A percentile compares a stretch with the other conserved stretches of the same genome.
Evolutionary conservation across 306 rosid genomes (phyloP).

Genomic region (Dryas drummondii): DNA sequence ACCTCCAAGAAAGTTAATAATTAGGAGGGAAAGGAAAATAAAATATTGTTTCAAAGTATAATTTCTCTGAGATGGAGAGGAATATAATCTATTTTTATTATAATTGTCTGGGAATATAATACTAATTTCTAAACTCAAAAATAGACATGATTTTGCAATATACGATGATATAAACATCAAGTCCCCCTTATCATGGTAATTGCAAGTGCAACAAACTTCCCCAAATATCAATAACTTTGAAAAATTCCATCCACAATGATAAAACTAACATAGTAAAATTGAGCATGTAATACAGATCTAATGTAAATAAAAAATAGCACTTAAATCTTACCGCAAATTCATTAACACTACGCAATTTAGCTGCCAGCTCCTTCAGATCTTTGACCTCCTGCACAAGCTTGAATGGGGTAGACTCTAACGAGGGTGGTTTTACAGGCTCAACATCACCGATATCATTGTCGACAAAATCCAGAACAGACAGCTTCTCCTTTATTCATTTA

Average conservation of each 20-base stretch:
- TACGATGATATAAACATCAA: too few relatives aligned
- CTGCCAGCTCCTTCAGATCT: conserved; percentile 74
- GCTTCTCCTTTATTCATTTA: conserved; percentile 49
- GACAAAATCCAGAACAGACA: conserved; percentile 65
- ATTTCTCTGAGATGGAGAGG: too few relatives aligned
- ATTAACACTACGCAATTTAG: conserved; percentile 62
- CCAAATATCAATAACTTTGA: not conserved
- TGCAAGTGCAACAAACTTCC: not conserved
- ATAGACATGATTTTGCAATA: not conserved
- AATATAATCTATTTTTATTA: too few relatives aligned
- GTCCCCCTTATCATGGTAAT: not conserved
- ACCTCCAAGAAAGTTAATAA: too few relatives aligned
- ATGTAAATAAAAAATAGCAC: not conserved
- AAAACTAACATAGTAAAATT: not conserved
- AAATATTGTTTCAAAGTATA: too few relatives aligned
- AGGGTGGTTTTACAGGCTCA: conserved; percentile 56
- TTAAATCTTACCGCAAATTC: conserved; percentile 78
- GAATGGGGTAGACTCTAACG: conserved; percentile 64
- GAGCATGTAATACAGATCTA: not conserved
- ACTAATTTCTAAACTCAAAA: not conserved
- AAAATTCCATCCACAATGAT: not conserved
- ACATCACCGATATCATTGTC: conserved; percentile 45
- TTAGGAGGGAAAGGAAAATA: too few relatives aligned
- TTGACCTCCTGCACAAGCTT: conserved; percentile 73
- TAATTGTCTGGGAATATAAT: not conserved